Evolutionary conservation across 352 stramenopile genomes (phyloP), one percentile per base, ranked within the genome.

Genomic region (Pythium myriotylum): DNA sequence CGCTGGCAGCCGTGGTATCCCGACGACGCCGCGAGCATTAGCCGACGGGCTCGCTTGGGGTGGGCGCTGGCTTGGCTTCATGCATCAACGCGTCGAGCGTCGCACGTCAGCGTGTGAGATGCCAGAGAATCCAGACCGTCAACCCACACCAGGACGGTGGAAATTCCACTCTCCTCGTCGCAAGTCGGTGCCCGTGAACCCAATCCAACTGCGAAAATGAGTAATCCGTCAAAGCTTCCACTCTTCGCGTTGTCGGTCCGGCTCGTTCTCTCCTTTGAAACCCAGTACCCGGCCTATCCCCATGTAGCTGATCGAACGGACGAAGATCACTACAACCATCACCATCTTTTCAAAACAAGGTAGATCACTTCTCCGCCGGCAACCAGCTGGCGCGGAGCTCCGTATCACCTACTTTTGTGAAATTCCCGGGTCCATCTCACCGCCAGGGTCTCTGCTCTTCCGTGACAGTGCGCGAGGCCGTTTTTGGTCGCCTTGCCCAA

Each of bases 41-140:
- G 10, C 5, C 29, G 10, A 35, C 5, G 29, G 29, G 10, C 29
- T 17, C 37, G 13, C 37, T 6, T 43, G 37, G n/a, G 37, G 37
- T 43, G 17, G 13, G 13, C 37, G 37, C 7, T 43, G 13, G 37
- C 37, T 43, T 47, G 37, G 52, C 23, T 59, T 41, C 39, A 50
- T 12, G 17, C 24, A 16, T 23, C 8, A 16, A 39, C 52, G 52
- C 49, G 52, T 59, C 52, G 48, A 37, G 19, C 52, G 17, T 59
- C 37, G 52, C 52, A 59, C 52, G 52, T 14, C 39, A 59, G 52
- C 6, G 52, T 5, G 51, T 14, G 32, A 55, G 52, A 50, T 51
- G 39, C 26, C 16, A 58, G 16, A 43, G 52, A 59, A 59, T 50
- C 37, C 37, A 58, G 16, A 26, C 29, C 29, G 43, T 26, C 46